Evolutionary conservation across 1,284 basidiomycete species (phyloP).

Genomic region (Vanrija pseudolonga): DNA sequence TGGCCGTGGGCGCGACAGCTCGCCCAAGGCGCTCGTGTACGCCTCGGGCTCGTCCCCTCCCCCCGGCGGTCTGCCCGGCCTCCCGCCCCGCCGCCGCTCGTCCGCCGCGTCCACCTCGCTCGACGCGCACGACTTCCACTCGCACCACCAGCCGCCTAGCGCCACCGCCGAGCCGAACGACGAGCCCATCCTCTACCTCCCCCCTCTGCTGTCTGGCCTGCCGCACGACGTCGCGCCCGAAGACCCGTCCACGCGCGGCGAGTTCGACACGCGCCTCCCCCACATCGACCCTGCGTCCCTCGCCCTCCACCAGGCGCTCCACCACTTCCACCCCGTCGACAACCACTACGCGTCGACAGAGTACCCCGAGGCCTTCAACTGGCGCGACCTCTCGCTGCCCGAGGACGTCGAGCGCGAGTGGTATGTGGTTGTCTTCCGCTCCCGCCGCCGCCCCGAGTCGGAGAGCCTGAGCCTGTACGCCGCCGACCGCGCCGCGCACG

Average conservation of each 20-base stretch:
- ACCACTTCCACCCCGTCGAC: constrained; percentile 64
- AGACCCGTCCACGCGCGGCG: constrained; percentile 36
- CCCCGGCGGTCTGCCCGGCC: constrained; percentile 1
- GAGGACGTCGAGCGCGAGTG: constrained; percentile 59
- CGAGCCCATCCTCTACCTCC: constrained; percentile 66
- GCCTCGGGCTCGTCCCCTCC: constrained; percentile 11
- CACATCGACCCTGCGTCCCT: constrained; percentile 75
- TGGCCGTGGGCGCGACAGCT: constrained; percentile 15
- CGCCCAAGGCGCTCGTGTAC: constrained; percentile 15
- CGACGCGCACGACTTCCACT: constrained; percentile 16
- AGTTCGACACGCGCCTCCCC: constrained; percentile 71
- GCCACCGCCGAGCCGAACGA: constrained; percentile 53
- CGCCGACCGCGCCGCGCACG: constrained; percentile 78
- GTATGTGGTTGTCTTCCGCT: constrained; percentile 88
- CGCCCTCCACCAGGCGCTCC: constrained; percentile 78
- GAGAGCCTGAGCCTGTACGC: constrained; percentile 63
- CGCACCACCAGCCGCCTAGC: constrained; percentile 57
- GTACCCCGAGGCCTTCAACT: constrained; percentile 80
- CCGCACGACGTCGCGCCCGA: constrained; percentile 32
- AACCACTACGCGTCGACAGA: constrained; percentile 61
- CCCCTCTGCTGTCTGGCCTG: constrained; percentile 71
- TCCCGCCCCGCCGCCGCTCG: constrained; percentile 13
- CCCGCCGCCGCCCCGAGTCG: constrained; percentile 58
- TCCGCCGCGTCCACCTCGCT: constrained; percentile 9
- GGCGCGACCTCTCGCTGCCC: constrained; percentile 59